Base-by-base conservation (phyloP, 228 moss, liverwort and hornwort species). In the Sphagnum fallax region DNA sequence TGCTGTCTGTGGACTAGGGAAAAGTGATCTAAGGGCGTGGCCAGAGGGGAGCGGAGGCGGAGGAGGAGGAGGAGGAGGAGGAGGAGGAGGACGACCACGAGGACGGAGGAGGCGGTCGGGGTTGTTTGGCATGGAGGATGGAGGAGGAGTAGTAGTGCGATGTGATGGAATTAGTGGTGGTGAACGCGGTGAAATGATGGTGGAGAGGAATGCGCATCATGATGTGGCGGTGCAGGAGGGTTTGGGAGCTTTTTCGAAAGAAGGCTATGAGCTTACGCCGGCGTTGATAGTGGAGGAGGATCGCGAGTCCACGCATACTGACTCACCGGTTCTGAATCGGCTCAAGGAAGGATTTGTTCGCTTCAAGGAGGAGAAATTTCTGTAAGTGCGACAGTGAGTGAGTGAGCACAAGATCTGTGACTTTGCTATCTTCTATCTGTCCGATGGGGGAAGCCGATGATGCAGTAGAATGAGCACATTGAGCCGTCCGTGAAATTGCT, bases 91-190 rank as follows among this genome's bases (percentile, higher is more conserved):
- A 64, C 16, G 9, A 64, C 8, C 10, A 64, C 18, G 63, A 16
- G 63, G 63, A 64, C 18, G 4, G 51, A 53, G 59, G 69, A 53
- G 57, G 72, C 8, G 59, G 75, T 16, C 53, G 16, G 69, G 51
- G 50, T 32, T 32, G 52, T 53, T 60, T 74, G 74, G 60, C 70
- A 67, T 64, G 79, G 53, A 47, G 51, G 52, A 53, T 52, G 61
- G 52, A 62, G 49, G 63, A 65, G 15, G 6, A 16, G 6, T 14
- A 57, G 61, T 53, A 71, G 50, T 50, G 59, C 66, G 51, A 52
- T 15, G 52, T 53, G 52, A 10, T 73, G 32, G 32, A 32, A 32
- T 32, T 32, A 32, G 32, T 32, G 32, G 32, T 32, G 32, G 32
- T 32, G 32, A 32, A 32, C 32, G 32, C 32, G 32, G 32, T 1